phyloP scores from a whole-genome alignment of 1,139 yeast genomes.

The Casaregolazyma lundiana region DNA sequence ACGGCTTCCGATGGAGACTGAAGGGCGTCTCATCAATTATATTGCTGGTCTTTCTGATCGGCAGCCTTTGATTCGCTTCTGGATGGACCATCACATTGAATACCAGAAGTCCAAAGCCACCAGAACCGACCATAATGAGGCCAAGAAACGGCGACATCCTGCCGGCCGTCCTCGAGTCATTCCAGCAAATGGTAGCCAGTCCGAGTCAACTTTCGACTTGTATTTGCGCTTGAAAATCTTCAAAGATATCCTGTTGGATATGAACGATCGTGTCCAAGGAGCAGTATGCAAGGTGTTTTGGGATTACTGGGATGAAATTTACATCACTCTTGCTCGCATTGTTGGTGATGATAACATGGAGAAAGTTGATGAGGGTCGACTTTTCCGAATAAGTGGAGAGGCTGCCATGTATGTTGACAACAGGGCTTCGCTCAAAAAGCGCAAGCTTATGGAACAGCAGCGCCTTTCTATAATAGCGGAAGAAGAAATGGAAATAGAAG shows the following conservation, averaged over 20 bases:
- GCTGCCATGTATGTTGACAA: constrained; percentile 31
- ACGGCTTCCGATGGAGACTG: constrained; percentile 22
- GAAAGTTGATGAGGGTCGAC: constrained; percentile 28
- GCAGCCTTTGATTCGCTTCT: constrained; percentile 23
- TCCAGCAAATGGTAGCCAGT: not conserved
- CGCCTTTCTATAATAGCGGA: constrained; percentile 18
- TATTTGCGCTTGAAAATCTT: constrained; percentile 27
- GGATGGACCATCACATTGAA: constrained; percentile 25
- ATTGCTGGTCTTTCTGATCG: constrained; percentile 25
- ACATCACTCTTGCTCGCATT: constrained; percentile 29
- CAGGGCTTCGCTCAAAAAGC: constrained; percentile 22
- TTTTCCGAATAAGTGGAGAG: constrained; percentile 32
- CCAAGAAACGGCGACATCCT: not conserved
- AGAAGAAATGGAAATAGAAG: constrained; percentile 3
- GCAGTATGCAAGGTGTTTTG: constrained; percentile 34
- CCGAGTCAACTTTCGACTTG: constrained; percentile 23
- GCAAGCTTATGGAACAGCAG: constrained; percentile 21
- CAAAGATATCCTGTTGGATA: constrained; percentile 28
- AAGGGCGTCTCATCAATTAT: constrained; percentile 21
- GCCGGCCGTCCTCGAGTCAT: not conserved
- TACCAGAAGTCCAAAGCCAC: constrained; percentile 8
- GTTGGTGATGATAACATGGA: constrained; percentile 29
- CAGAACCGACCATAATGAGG: not conserved
- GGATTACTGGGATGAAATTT: constrained; percentile 34
- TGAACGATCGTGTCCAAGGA: constrained; percentile 33